Percentiles rank a stretch among this genome's conserved stretches.
Conservation (phyloP, 345 rosid genomes). For the Aquilaria sinensis region DNA sequence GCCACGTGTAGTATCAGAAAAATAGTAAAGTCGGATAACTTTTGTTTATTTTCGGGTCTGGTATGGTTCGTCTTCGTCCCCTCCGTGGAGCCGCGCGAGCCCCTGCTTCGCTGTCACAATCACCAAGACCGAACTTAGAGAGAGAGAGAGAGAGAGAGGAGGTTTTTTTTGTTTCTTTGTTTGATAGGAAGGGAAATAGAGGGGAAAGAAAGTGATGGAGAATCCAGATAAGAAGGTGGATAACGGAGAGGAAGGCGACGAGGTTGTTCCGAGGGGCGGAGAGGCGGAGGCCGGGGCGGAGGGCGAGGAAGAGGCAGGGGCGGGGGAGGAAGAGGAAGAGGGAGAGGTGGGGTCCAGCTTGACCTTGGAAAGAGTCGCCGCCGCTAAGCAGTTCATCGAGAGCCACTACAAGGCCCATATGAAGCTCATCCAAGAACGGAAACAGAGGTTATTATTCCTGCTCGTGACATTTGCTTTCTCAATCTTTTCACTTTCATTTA, state of each 20-base stretch:
- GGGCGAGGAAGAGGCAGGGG: constrained; percentile 29
- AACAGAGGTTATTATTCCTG: constrained; percentile 44
- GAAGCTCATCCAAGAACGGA: constrained; percentile 79
- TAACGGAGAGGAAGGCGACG: constrained; percentile 23
- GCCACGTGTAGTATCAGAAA: constrained; percentile 14
- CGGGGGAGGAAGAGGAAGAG: constrained; percentile 34
- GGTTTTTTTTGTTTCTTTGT: constrained; percentile 1
- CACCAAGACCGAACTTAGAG: constrained; percentile 18
- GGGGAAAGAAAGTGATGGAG: constrained; percentile 28
- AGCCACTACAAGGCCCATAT: constrained; percentile 76
- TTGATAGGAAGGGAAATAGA: constrained; percentile 6
- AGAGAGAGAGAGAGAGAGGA: constrained; percentile 17
- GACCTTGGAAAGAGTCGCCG: constrained; percentile 82
- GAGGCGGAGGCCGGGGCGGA: background rate
- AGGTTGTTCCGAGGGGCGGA: constrained; percentile 14
- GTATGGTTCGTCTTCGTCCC: background rate
- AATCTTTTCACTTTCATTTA: too few species aligned
- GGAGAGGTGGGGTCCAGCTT: constrained; percentile 46
- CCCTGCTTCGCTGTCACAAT: constrained; percentile 23
- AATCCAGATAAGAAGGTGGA: constrained; percentile 10
- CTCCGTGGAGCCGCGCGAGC: constrained; percentile 2
- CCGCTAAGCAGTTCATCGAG: constrained; percentile 92
- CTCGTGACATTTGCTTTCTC: background rate
- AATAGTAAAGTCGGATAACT: constrained; percentile 1
- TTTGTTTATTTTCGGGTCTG: background rate